A percentile compares a stretch with the other conserved stretches of the same genome.
These are phyloP conservation scores for Symbiotaphrina buchneri DNA, from an alignment of 495 filamentous ascomycete genomes.

Conservation along the genomic window DNA sequence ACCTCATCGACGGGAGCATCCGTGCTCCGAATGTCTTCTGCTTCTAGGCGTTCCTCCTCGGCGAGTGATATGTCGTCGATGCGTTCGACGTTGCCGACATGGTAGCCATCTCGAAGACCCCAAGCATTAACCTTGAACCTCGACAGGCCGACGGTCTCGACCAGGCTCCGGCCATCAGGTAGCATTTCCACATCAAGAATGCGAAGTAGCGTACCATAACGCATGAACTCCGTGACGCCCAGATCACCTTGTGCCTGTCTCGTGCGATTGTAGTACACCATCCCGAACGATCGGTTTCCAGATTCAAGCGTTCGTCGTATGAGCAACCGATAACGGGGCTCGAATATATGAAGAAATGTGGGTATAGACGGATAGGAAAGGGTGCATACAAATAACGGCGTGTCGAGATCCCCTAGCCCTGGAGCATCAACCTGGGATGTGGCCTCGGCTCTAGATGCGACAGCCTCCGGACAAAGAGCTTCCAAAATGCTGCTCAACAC, in stretches of 20 bases:
- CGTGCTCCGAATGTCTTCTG: constrained; percentile 25
- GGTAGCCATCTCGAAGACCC: constrained; percentile 49
- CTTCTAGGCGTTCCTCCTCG: constrained; percentile 58
- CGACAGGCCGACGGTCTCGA: constrained; percentile 52
- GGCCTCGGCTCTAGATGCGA: constrained; percentile 29
- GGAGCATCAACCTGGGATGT: constrained; percentile 25
- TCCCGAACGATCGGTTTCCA: constrained; percentile 54
- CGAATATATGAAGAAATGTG: constrained; percentile 75
- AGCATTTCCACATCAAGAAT: constrained; percentile 50
- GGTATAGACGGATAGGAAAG: constrained; percentile 64
- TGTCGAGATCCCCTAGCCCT: constrained; percentile 27
- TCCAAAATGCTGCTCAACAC: constrained; percentile 34
- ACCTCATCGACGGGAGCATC: too few species aligned
- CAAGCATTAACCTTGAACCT: constrained; percentile 49
- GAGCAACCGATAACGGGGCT: constrained; percentile 77
- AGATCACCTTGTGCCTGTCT: constrained; percentile 30
- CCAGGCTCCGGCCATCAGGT: constrained; percentile 56
- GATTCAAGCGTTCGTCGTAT: constrained; percentile 52
- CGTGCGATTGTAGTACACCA: constrained; percentile 48
- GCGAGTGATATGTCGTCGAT: constrained; percentile 60
- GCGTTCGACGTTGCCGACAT: constrained; percentile 46
- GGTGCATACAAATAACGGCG: constrained; percentile 64
- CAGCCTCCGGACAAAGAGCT: constrained; percentile 39
- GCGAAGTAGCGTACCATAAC: constrained; percentile 56
- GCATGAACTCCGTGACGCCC: constrained; percentile 35